A percentile compares a stretch with the other conserved stretches of the same genome.
These are phyloP conservation scores for Solanum phureja DNA, from an alignment of 257 asterid species.

Conservation along the genomic window DNA sequence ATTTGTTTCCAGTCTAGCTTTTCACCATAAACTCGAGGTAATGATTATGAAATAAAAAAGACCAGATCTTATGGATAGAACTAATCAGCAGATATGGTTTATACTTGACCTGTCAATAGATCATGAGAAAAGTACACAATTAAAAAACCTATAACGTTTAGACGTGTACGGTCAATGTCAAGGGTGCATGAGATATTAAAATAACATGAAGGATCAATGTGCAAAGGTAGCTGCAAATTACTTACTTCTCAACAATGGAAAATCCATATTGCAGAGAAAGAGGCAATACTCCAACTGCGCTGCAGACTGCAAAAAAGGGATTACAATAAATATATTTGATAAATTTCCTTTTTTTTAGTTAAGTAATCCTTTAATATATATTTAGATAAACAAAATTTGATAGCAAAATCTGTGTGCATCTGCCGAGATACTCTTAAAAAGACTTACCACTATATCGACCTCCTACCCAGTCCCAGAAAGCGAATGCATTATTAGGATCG, in stretches of 20 bases:
- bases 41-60: neutral
- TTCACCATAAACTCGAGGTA: neutral
- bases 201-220: neutral
- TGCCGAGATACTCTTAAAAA: slow-evolving; percentile 4
- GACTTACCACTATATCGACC: slow-evolving; percentile 93
- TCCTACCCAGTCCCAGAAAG: slow-evolving; percentile 99
- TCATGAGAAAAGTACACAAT: neutral
- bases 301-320: slow-evolving; percentile 72
- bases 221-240: slow-evolving; percentile 14
- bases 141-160: neutral
- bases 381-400: neutral
- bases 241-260: slow-evolving; percentile 73
- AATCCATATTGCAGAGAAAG: slow-evolving; percentile 97
- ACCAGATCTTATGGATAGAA: neutral
- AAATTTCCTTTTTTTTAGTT: neutral
- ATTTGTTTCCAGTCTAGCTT: neutral
- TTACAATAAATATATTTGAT: slow-evolving; percentile 11
- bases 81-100: neutral
- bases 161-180: neutral
- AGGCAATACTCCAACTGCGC: slow-evolving; percentile 98
- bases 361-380: neutral
- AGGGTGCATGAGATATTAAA: neutral
- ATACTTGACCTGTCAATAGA: neutral
- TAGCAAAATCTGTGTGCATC: neutral
- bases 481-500: slow-evolving; percentile 98